These are phyloP conservation scores for Geranomyces michiganensis DNA, from an alignment of 192 early-diverging fungal species.

Conservation along the genomic window DNA sequence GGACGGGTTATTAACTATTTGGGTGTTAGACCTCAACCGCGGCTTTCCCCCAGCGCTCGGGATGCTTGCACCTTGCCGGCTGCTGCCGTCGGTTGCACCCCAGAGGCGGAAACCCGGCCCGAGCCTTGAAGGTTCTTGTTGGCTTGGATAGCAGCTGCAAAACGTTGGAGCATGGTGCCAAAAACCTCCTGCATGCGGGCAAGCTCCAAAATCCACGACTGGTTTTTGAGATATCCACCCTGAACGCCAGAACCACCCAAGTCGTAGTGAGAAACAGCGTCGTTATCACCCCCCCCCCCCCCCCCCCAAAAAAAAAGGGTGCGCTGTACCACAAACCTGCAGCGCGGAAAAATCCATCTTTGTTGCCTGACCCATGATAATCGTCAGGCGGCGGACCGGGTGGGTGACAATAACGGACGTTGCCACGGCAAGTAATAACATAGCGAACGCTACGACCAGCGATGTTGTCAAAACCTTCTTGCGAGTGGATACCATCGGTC, in stretches of 20 bases:
- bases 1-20: too few relatives aligned
- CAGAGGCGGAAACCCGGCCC: neutral
- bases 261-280: too few relatives aligned
- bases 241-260: neutral
- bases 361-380: conserved; percentile 16
- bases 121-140: conserved; percentile 5
- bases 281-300: too few relatives aligned
- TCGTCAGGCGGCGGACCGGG: conserved; percentile 9
- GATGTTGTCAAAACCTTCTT: neutral
- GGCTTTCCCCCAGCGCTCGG: too few relatives aligned
- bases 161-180: neutral
- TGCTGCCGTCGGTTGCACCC: too few relatives aligned
- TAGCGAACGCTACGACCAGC: neutral
- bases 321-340: neutral
- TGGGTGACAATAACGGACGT: neutral
- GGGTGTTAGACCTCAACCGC: too few relatives aligned
- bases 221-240: conserved; percentile 6
- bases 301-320: too few relatives aligned
- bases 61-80: too few relatives aligned
- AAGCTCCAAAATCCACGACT: conserved; percentile 2
- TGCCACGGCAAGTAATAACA: conserved; percentile 14
- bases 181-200: conserved; percentile 23
- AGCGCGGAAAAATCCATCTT: conserved; percentile 17
- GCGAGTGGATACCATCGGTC: neutral
- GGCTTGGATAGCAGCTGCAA: neutral